Base-by-base conservation (phyloP, 352 stramenopile genomes). In the Pythium coloratum region DNA sequence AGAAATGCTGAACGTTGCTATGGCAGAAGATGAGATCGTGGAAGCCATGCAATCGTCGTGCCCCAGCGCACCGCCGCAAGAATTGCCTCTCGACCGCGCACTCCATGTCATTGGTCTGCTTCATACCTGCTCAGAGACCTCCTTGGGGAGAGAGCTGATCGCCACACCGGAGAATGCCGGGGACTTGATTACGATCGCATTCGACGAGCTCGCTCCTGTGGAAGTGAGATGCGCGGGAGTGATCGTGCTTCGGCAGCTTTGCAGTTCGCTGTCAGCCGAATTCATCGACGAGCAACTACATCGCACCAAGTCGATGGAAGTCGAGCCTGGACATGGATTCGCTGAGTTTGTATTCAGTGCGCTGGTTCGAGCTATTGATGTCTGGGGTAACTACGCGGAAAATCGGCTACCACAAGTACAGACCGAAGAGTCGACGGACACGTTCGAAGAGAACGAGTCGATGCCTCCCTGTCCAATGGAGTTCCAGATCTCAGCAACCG, bases 91-190 rank as follows among this genome's bases (percentile, higher is more conserved):
- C 9, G 80, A 94, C 36, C 72, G 81, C n/a, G 78, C 73, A n/a
- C 69, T 94, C 47, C 75, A 92, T 53, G 82, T 88, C 28, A 47
- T 94, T 16, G 78, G 82, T 20, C 68, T 92, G 2, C 69, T 92
- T 32, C 80, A 78, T 46, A 90, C 76, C 30, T 92, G 86, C 44
- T 66, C 72, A 2, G 77, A 90, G 34, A 88, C 82, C 0, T 53
- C 65, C 6, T 89, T 86, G 69, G 78, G 82, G 2, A 73, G 79
- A 44, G 76, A 73, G 7, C 64, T 88, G 34, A 81, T 92, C 40
- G 71, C 75, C 0, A 90, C 76, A 26, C 70, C 75, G 10, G 80
- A 86, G 63, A 91, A 91, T 47, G 67, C 91, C 32, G 71, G 73
- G 10, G 79, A 91, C 54, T 57, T 94, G 8, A 75, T 92, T 13